phyloP scores from a whole-genome alignment of 768 basidiomycete genomes.

The Tylopilus sp. region DNA sequence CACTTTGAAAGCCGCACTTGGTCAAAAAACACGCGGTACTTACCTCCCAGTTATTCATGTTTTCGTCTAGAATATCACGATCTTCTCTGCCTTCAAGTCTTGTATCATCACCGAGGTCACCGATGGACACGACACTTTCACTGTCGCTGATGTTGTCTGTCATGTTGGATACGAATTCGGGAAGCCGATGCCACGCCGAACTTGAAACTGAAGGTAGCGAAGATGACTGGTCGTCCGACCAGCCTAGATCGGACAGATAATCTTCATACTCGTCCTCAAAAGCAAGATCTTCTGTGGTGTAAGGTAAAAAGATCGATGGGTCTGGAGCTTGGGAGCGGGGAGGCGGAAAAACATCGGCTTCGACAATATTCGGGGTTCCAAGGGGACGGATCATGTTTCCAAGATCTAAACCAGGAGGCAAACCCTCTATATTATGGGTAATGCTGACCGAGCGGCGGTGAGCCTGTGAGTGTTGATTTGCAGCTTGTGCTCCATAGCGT shows the following conservation, averaged over 20 bases:
- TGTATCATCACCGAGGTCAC: slow-evolving; percentile 80
- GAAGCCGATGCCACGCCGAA: slow-evolving; percentile 83
- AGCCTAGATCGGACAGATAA: slow-evolving; percentile 85
- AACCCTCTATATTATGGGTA: slow-evolving; percentile 75
- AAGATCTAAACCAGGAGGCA: slow-evolving; percentile 71
- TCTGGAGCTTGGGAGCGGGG: slow-evolving; percentile 83
- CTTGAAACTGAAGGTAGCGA: slow-evolving; percentile 31
- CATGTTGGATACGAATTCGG: slow-evolving; percentile 73
- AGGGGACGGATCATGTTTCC: slow-evolving; percentile 69
- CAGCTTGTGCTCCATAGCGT: slow-evolving; percentile 69
- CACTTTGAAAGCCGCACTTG: neutral
- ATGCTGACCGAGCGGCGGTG: slow-evolving; percentile 84
- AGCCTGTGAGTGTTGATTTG: slow-evolving; percentile 48
- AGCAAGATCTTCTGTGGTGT: slow-evolving; percentile 89
- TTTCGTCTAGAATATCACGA: slow-evolving; percentile 65
- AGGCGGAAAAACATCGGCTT: slow-evolving; percentile 94
- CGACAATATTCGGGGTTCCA: slow-evolving; percentile 73
- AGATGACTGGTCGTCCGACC: slow-evolving; percentile 54
- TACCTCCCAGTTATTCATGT: slow-evolving; percentile 96
- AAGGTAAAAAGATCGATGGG: slow-evolving; percentile 81
- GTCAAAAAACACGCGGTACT: slow-evolving; percentile 22
- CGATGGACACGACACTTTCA: slow-evolving; percentile 89
- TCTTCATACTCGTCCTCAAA: slow-evolving; percentile 98
- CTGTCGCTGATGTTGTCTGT: slow-evolving; percentile 90
- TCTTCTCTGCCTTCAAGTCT: slow-evolving; percentile 65